Base-by-base conservation (phyloP, 345 rosid species). In the Cochlearia excelsa region DNA sequence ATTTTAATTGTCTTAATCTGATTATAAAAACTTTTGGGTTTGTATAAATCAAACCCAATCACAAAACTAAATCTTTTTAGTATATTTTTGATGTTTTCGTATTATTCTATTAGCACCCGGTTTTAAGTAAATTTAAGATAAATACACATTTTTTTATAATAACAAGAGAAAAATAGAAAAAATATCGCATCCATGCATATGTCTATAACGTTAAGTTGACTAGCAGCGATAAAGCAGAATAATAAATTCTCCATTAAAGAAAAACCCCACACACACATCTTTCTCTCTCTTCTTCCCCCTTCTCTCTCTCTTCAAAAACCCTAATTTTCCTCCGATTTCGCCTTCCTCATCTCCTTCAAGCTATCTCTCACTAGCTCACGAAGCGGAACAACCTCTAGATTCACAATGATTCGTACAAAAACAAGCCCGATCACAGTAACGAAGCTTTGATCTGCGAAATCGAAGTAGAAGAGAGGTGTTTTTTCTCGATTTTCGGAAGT, bases 181-280 rank as follows among this genome's bases (percentile, higher is more conserved):
- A 51, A 42, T 37, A 81, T 76, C 75, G 56, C 68, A 79, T 71
- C 88, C 88, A 83, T 79, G 88, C 88, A 81, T 16, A 16, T 16
- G 81, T 67, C 80, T 72, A 38, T 43, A 79, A 85, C 85, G 85
- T 80, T 78, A 69, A 77, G 86, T 85, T 83, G 93, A 85, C 93
- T 68, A 63, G 29, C 52, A 34, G 55, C 62, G 9, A 70, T 64
- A 67, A 68, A 71, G 67, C 74, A 64, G 75, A 33, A 65, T 74
- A 74, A 54, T 63, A 63, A 78, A 76, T 57, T 61, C 73, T 30
- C 51, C 53, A 69, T 61, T 66, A 50, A 69, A 71, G 29, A 51
- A 75, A 63, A 63, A 52, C 46, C 63, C 69, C 63, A 43, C 68
- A 10, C 59, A 16, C 23, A 16, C 23, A 16, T 16, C 23, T 16